These are phyloP conservation scores for Chamaecyparis obtusa DNA, from an alignment of 75 land plant genomes.

Conservation along the genomic window DNA sequence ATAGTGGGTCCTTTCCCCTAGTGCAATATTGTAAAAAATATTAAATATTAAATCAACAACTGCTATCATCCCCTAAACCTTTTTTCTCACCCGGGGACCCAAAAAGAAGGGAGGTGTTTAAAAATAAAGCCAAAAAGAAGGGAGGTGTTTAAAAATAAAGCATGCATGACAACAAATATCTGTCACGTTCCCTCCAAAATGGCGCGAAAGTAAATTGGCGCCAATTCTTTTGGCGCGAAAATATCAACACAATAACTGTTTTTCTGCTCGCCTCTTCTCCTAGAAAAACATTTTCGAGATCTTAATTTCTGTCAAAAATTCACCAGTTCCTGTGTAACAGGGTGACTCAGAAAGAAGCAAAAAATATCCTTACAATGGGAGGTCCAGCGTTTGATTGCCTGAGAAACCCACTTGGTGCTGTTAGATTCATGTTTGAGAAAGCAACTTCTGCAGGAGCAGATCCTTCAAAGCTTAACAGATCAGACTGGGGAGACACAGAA, in stretches of 20 bases:
- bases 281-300: background rate
- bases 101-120: too few relatives aligned
- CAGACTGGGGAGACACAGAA: conserved; percentile 78
- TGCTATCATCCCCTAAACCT: too few relatives aligned
- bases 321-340: background rate
- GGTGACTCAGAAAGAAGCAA: background rate
- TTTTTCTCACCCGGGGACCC: too few relatives aligned
- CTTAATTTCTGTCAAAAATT: background rate
- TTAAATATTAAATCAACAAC: too few relatives aligned
- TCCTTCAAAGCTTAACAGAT: conserved; percentile 34
- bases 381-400: conserved; percentile 68
- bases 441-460: conserved; percentile 34
- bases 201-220: background rate
- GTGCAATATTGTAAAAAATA: too few relatives aligned
- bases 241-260: background rate
- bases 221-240: background rate
- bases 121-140: too few relatives aligned
- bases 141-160: too few relatives aligned
- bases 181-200: background rate
- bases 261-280: background rate
- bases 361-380: conserved; percentile 39
- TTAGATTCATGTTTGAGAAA: conserved; percentile 70
- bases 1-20: too few relatives aligned
- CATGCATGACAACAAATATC: too few relatives aligned
- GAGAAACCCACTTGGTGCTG: conserved; percentile 83